phyloP scores from a whole-genome alignment of 2,329 filamentous ascomycete genomes.

The Harringtonia lauricola region DNA sequence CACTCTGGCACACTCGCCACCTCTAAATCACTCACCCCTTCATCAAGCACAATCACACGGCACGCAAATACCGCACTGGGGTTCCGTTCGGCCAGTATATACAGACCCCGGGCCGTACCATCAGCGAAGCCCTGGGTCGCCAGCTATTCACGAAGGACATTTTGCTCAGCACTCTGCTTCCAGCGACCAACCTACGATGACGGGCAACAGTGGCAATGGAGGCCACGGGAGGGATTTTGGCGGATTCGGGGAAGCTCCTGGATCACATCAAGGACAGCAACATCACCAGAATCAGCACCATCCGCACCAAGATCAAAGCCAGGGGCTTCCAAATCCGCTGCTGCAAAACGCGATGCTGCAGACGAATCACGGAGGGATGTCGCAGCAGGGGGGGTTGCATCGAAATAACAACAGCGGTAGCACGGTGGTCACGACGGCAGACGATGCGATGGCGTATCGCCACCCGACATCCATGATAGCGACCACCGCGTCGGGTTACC shows the following conservation, averaged over 20 bases:
- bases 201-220: neutral
- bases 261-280: conserved; percentile 3
- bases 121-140: conserved; percentile 6
- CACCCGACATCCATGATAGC: neutral
- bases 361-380: neutral
- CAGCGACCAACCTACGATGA: conserved; percentile 2
- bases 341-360: neutral
- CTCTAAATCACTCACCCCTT: neutral
- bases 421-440: too few species aligned
- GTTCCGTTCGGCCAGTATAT: neutral
- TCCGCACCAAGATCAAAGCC: conserved; percentile 5
- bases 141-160: neutral
- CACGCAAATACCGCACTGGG: conserved; percentile 3
- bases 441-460: neutral
- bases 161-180: conserved; percentile 1
- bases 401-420: neutral
- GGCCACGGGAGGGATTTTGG: neutral
- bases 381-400: neutral
- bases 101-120: neutral
- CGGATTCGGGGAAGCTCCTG: neutral
- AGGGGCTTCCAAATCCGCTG: neutral
- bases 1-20: neutral
- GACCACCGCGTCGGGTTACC: neutral
- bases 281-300: conserved; percentile 1
- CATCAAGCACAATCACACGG: neutral